A percentile compares a stretch with the other conserved stretches of the same genome.
Conservation (phyloP, 306 rosid species). For the Neltuma alba region DNA sequence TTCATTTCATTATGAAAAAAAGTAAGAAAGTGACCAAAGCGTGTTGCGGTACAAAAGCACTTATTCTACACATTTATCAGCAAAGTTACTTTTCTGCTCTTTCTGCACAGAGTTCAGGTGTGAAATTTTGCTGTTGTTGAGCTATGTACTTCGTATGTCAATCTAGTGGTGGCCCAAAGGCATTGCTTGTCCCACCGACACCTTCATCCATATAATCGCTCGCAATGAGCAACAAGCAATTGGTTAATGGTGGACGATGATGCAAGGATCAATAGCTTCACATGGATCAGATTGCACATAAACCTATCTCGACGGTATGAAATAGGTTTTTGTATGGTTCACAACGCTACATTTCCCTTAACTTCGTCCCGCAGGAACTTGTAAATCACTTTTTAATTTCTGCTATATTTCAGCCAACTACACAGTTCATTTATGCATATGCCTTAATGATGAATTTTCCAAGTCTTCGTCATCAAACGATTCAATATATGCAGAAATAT, state of each 20-base stretch:
- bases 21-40: conserved; percentile 44
- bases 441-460: not conserved
- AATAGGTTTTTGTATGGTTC: conserved; percentile 13
- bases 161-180: conserved; percentile 40
- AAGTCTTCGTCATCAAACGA: not conserved
- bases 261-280: conserved; percentile 22
- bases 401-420: conserved; percentile 5
- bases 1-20: conserved; percentile 37
- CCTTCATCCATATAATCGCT: conserved; percentile 22
- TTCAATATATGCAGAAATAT: not conserved
- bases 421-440: not conserved
- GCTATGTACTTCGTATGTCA: conserved; percentile 19
- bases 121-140: conserved; percentile 32
- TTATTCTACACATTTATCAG: conserved; percentile 24
- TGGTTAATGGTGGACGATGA: not conserved
- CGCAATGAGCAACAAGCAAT: not conserved
- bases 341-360: conserved; percentile 21
- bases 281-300: conserved; percentile 26
- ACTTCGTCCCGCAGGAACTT: not conserved
- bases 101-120: conserved; percentile 26
- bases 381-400: not conserved
- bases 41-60: conserved; percentile 18
- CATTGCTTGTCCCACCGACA: conserved; percentile 50
- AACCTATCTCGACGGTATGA: conserved; percentile 12
- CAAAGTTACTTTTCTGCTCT: conserved; percentile 24